A percentile compares a stretch with the other conserved stretches of the same genome.
Conservation (phyloP, 768 basidiomycete genomes). For the Leccinellum rugosiceps region DNA sequence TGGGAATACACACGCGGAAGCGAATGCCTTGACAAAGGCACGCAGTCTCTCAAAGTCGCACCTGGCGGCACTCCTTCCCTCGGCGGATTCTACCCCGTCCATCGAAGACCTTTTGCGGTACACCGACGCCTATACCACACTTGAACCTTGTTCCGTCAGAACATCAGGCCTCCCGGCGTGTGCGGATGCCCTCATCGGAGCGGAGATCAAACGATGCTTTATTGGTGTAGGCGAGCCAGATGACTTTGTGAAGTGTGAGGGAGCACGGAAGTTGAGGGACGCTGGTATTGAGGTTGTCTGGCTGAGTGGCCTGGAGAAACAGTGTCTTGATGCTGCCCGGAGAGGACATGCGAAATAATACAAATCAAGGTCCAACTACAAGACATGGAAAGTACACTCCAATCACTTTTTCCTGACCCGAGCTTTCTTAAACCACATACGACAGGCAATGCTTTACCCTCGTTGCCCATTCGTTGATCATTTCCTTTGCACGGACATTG, state of each 20-base stretch:
- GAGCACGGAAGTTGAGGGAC: constrained; percentile 65
- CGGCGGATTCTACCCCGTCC: constrained; percentile 26
- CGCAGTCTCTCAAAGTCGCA: constrained; percentile 40
- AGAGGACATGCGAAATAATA: constrained; percentile 36
- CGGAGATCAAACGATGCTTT: constrained; percentile 69
- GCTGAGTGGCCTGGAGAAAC: constrained; percentile 68
- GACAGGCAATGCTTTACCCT: constrained; percentile 14
- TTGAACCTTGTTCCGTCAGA: constrained; percentile 93
- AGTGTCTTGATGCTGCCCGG: constrained; percentile 80
- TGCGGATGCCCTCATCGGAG: constrained; percentile 74
- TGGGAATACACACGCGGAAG: constrained; percentile 97
- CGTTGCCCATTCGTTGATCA: constrained; percentile 20
- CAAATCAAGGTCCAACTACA: background rate
- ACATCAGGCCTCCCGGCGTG: constrained; percentile 87
- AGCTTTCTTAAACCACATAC: background rate
- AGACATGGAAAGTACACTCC: constrained; percentile 4
- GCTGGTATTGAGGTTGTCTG: constrained; percentile 77
- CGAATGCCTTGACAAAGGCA: constrained; percentile 83
- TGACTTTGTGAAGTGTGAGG: constrained; percentile 94
- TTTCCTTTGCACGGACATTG: constrained; percentile 10
- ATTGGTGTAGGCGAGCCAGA: constrained; percentile 90
- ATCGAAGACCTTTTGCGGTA: constrained; percentile 49
- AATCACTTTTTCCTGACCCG: background rate
- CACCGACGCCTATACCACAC: constrained; percentile 85
- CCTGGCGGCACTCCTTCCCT: constrained; percentile 44